Conservation (phyloP, 1,284 basidiomycete genomes). For the Ganoderma multipileum region DNA sequence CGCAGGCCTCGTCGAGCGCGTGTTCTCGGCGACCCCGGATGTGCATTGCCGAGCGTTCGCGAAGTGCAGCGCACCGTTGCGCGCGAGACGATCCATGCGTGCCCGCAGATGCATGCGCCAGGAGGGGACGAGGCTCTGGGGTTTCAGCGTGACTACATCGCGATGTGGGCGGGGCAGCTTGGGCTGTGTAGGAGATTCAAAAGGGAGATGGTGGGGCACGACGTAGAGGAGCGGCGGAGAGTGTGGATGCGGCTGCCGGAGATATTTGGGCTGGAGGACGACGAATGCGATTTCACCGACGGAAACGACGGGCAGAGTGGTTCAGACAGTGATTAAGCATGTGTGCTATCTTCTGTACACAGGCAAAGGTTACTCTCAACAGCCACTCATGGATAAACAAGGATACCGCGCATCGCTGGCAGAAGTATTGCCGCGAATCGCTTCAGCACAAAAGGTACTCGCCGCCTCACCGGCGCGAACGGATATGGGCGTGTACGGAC, state of each 20-base stretch:
- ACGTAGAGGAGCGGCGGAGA: background rate
- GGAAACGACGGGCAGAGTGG: background rate
- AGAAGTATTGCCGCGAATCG: too few species aligned
- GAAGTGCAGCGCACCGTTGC: background rate
- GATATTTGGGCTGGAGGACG: background rate
- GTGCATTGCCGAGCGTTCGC: background rate
- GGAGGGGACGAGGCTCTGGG: background rate
- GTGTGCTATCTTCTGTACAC: too few species aligned
- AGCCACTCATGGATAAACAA: too few species aligned
- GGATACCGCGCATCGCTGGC: too few species aligned
- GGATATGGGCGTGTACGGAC: too few species aligned
- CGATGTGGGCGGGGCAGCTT: background rate
- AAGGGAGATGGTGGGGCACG: background rate
- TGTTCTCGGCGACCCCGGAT: background rate
- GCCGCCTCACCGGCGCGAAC: too few species aligned
- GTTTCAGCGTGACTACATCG: background rate
- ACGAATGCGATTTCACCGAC: background rate
- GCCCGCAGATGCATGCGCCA: background rate
- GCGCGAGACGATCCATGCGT: background rate
- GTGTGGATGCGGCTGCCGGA: background rate
- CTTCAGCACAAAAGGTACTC: too few species aligned
- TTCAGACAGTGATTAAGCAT: background rate
- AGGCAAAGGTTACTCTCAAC: too few species aligned
- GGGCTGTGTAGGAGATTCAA: background rate
- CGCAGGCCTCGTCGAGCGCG: background rate